Evolutionary conservation across 768 basidiomycete genomes (phyloP).

Genomic region (Xanthoconium purpureum): DNA sequence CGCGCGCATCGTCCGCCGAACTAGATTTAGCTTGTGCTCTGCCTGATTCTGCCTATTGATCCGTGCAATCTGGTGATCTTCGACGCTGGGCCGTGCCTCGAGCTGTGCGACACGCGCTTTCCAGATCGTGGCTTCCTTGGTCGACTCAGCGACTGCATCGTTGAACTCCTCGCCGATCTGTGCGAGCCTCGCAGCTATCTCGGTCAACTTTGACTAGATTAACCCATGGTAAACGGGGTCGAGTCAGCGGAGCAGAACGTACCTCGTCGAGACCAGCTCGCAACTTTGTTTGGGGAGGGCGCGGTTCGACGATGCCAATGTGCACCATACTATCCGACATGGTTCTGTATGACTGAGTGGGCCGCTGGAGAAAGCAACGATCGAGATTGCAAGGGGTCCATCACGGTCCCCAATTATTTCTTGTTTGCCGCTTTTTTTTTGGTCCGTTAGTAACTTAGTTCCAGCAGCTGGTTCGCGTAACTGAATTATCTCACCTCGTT

Average conservation of each 20-base stretch:
- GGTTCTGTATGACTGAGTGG: neutral
- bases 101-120: constrained; percentile 36
- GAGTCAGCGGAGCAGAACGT: neutral
- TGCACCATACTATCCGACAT: constrained; percentile 3
- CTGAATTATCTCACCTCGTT: constrained; percentile 18
- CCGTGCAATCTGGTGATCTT: constrained; percentile 28
- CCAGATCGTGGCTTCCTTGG: constrained; percentile 23
- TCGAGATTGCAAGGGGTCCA: constrained; percentile 4
- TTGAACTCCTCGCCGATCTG: constrained; percentile 33
- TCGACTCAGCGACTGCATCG: constrained; percentile 14
- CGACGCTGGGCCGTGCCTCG: constrained; percentile 28
- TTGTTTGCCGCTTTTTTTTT: neutral
- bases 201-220: constrained; percentile 17
- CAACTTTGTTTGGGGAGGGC: constrained; percentile 20
- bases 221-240: neutral
- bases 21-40: constrained; percentile 31
- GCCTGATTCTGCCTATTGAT: constrained; percentile 34
- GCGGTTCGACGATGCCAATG: neutral
- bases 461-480: constrained; percentile 6
- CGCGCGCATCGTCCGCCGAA: constrained; percentile 40
- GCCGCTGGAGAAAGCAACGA: neutral
- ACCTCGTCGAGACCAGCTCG: constrained; percentile 31
- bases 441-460: constrained; percentile 10
- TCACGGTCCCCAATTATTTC: neutral
- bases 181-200: constrained; percentile 27